These are phyloP conservation scores for Sporothrix phasma DNA, from an alignment of 2,329 filamentous ascomycete species.

Conservation along the genomic window DNA sequence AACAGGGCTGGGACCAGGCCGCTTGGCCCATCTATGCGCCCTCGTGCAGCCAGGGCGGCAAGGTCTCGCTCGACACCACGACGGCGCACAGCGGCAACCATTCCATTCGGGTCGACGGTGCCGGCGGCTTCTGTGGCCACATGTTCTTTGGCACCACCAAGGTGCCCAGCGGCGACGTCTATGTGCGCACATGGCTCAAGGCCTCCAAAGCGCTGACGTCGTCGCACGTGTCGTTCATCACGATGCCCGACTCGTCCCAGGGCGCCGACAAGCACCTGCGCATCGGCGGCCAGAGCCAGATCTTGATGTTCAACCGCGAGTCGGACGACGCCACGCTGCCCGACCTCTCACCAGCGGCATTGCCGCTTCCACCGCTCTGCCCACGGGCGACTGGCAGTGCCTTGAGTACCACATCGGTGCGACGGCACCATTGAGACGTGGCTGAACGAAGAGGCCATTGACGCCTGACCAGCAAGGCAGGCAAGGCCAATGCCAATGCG, in stretches of 20 bases:
- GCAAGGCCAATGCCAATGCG: conserved; percentile 41
- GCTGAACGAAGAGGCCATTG: conserved; percentile 42
- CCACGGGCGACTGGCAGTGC: conserved; percentile 44
- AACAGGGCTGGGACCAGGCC: conserved; percentile 46
- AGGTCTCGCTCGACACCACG: conserved; percentile 45
- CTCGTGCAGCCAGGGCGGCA: conserved; percentile 51
- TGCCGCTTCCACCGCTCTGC: conserved; percentile 41
- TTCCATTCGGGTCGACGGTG: conserved; percentile 42
- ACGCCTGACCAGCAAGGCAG: conserved; percentile 39
- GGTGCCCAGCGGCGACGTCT: conserved; percentile 44
- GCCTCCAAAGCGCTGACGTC: conserved; percentile 46
- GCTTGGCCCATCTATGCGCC: conserved; percentile 49
- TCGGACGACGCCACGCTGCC: conserved; percentile 52
- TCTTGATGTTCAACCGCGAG: conserved; percentile 56
- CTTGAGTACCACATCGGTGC: conserved; percentile 51
- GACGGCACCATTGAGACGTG: conserved; percentile 51
- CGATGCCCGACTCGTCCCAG: conserved; percentile 49
- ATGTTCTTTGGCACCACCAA: conserved; percentile 51
- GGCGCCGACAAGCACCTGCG: conserved; percentile 49
- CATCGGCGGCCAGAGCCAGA: conserved; percentile 50
- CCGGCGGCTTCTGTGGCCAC: conserved; percentile 47
- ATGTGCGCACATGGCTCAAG: conserved; percentile 32
- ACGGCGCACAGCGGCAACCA: conserved; percentile 47
- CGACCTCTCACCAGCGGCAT: conserved; percentile 49
- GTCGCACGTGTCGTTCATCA: conserved; percentile 53